Conservation (phyloP, 2,329 filamentous ascomycete genomes). For the Sclerotinia glacialis region DNA sequence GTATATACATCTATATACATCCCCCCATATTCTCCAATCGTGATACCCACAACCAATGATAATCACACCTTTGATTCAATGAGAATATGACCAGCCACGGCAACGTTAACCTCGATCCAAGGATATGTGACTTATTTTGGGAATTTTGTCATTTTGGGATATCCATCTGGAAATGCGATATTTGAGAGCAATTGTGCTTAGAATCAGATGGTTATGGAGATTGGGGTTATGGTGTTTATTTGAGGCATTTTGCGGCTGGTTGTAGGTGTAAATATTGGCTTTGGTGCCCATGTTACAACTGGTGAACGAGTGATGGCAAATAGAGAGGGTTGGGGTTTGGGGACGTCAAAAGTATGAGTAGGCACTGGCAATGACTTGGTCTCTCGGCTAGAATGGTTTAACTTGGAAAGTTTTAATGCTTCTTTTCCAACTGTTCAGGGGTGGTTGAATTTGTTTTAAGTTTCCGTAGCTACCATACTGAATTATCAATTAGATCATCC, state of each 20-base stretch:
- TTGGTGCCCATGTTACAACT: constrained; percentile 21
- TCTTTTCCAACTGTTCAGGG: not conserved
- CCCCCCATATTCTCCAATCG: constrained; percentile 50
- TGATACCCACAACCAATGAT: constrained; percentile 24
- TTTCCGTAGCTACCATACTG: not conserved
- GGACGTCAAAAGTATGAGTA: too few relatives aligned
- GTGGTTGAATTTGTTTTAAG: not conserved
- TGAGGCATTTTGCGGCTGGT: constrained; percentile 33
- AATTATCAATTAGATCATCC: not conserved
- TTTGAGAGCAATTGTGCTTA: constrained; percentile 27
- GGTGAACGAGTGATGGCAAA: not conserved
- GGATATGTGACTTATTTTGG: constrained; percentile 41
- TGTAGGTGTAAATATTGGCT: constrained; percentile 39
- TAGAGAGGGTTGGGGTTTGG: not conserved
- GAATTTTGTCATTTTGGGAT: constrained; percentile 33
- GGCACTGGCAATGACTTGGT: too few relatives aligned
- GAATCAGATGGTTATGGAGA: constrained; percentile 21
- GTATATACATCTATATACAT: too few relatives aligned
- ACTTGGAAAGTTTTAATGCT: not conserved
- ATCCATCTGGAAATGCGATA: constrained; percentile 32
- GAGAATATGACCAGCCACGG: constrained; percentile 35
- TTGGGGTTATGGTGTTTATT: constrained; percentile 23
- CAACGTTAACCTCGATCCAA: constrained; percentile 40
- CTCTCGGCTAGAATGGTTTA: not conserved
- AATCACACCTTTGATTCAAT: constrained; percentile 22